Base-by-base conservation (phyloP, 768 basidiomycete genomes). In the Leccinum subgranulosum region DNA sequence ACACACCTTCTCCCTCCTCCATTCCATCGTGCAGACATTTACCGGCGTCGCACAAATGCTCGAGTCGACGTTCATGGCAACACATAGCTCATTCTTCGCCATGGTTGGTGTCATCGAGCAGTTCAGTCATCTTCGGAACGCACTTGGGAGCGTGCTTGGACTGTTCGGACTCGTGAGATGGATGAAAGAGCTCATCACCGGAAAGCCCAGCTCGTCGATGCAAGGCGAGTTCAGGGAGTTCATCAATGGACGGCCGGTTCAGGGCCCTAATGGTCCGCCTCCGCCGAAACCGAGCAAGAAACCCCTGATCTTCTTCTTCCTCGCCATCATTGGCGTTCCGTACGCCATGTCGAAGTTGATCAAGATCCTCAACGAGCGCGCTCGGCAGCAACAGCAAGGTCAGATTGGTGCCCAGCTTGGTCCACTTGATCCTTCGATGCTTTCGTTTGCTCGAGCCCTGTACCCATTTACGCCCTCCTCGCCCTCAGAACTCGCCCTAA, bases 41-140 rank as follows among this genome's bases (percentile, higher is more conserved):
- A 81, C 86, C 0, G 95, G 95, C 23, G 87, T 99, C 60, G 88
- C 96, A 0, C 96, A 98, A 71, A 95, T 99, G 86, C 87, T 99
- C 68, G 96, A 98, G 73, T 88, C 85, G 33, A 98, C 96, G 6
- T 98, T 96, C 75, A 91, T 98, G 88, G 96, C 96, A 3, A 96
- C 94, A 0, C 94, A 96, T 72, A 93, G 91, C 1, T 90, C 87
- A 9, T 96, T 96, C 75, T 96, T 95, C 71, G 93, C 94, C 56
- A 94, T 96, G 88, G 93, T 95, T 51, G 92, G 93, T 60, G 96
- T 99, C 47, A 81, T 95, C 39, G 97, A 99, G 67, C 97, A 99
- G 69, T 88, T 99, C 66, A 86, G 86, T 3, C 92, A 93, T 64
- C 83, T 98, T 45, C 83, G 94, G 51, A 90, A 95, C 63, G 95